Evolutionary conservation across 306 rosid genomes (phyloP).

Genomic region (Sesbania bispinosa): DNA sequence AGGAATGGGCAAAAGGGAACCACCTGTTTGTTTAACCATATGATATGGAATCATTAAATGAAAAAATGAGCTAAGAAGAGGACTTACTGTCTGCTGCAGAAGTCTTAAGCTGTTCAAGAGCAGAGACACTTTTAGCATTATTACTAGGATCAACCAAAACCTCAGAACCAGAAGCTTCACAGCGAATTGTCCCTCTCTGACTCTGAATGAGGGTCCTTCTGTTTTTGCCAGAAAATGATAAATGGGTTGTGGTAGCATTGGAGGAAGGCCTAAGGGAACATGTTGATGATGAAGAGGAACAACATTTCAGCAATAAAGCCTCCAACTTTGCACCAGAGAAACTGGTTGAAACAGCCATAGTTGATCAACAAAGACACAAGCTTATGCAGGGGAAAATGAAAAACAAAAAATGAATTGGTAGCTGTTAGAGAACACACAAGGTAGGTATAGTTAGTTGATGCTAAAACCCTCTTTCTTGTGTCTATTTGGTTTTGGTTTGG

Average conservation of each 20-base stretch:
- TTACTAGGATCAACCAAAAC: slow-evolving; percentile 25
- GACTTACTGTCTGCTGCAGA: slow-evolving; percentile 75
- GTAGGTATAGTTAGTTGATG: too few species aligned
- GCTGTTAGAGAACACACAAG: too few species aligned
- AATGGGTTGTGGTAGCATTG: slow-evolving; percentile 33
- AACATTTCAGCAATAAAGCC: slow-evolving; percentile 42
- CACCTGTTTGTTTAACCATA: not conserved
- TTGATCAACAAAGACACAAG: not conserved
- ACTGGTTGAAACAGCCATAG: slow-evolving; percentile 61
- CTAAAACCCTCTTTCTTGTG: not conserved
- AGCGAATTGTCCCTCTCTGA: slow-evolving; percentile 50
- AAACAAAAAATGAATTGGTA: too few species aligned
- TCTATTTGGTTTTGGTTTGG: not conserved
- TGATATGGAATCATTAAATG: too few species aligned
- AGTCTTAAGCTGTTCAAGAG: slow-evolving; percentile 87
- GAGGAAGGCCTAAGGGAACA: slow-evolving; percentile 20
- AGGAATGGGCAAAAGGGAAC: not conserved
- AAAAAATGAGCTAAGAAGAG: not conserved
- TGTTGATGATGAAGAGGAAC: slow-evolving; percentile 43
- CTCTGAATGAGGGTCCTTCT: slow-evolving; percentile 26
- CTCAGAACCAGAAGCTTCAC: slow-evolving; percentile 56
- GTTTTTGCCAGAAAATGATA: slow-evolving; percentile 28
- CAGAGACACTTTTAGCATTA: slow-evolving; percentile 42
- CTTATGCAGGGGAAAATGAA: too few species aligned
- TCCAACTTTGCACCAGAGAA: slow-evolving; percentile 52